Evolutionary conservation across 1,284 basidiomycete genomes (phyloP), one percentile per base, ranked within the genome.

Genomic region (Pseudozyma flocculosa): DNA sequence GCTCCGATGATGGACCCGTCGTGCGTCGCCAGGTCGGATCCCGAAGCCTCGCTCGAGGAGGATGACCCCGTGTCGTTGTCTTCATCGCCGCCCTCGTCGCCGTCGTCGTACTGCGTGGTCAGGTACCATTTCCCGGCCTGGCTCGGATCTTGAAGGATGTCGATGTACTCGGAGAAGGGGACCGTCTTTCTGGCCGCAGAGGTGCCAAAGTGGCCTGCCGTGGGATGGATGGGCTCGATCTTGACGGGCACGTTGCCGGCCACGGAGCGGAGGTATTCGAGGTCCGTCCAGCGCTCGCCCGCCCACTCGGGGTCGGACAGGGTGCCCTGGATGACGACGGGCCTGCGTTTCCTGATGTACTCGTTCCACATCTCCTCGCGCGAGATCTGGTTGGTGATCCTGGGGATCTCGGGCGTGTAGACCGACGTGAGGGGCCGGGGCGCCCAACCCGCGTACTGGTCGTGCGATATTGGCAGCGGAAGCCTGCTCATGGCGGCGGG

Each of bases 61-160:
- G n/a, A n/a, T n/a, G n/a, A n/a, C n/a, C n/a, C n/a, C n/a, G n/a
- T n/a, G n/a, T n/a, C n/a, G n/a, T n/a, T n/a, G n/a, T n/a, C n/a
- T n/a, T n/a, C n/a, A n/a, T n/a, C n/a, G n/a, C n/a, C n/a, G n/a
- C n/a, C n/a, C n/a, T n/a, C n/a, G n/a, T n/a, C n/a, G n/a, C 64
- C 52, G 17, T 63, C 54, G 24, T 58, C 60, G 50, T 78, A 78
- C 45, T 78, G 75, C 17, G 75, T 78, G 21, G 74, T 78, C 22
- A 78, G 63, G 32, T 78, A 78, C 57, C 63, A 73, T 18, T 68
- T 61, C 4, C 69, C 71, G 10, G 54, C 54, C 29, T 51, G 50
- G 1, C 54, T 46, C 0, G 50, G 40, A 41, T 73, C 61, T 23
- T 68, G 45, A 10, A 78, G 48, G 0, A 63, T 48, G 34, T 70